Evolutionary conservation across 768 basidiomycete species (phyloP).

Genomic region (Lentinus brumalis): DNA sequence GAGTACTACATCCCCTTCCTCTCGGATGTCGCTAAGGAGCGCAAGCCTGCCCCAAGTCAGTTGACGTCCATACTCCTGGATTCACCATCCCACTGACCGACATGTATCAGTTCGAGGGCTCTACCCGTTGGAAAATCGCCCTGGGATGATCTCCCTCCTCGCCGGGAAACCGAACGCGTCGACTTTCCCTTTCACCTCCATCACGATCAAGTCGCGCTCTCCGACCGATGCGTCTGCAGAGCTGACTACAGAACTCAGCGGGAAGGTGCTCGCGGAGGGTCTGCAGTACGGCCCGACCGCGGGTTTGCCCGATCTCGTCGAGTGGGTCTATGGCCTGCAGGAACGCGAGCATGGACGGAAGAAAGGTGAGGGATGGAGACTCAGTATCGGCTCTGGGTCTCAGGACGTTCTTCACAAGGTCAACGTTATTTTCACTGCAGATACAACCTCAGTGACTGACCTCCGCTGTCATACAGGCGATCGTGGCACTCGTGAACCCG

Average conservation of each 20-base stretch:
- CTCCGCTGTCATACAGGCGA: conserved; percentile 50
- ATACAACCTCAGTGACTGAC: neutral
- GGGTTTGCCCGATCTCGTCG: conserved; percentile 60
- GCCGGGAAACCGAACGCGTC: conserved; percentile 73
- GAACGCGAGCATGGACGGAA: conserved; percentile 66
- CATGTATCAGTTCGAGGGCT: conserved; percentile 54
- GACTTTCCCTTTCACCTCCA: conserved; percentile 41
- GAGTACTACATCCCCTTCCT: conserved; percentile 62
- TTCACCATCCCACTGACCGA: neutral
- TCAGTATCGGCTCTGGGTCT: conserved; percentile 82
- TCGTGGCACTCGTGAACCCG: conserved; percentile 71
- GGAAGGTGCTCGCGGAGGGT: conserved; percentile 49
- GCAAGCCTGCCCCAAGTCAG: conserved; percentile 60
- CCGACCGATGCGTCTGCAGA: conserved; percentile 60
- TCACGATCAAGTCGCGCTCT: conserved; percentile 52
- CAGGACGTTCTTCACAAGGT: conserved; percentile 93
- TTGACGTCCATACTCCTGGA: conserved; percentile 1
- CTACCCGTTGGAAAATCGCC: conserved; percentile 77
- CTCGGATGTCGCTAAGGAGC: conserved; percentile 60
- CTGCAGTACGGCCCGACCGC: conserved; percentile 82
- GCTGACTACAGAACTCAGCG: conserved; percentile 32
- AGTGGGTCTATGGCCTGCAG: conserved; percentile 79
- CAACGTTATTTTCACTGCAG: neutral
- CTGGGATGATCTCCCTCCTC: conserved; percentile 79
- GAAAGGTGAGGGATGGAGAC: conserved; percentile 64